A percentile compares a stretch with the other conserved stretches of the same genome.
phyloP scores from a whole-genome alignment of 2,329 filamentous ascomycete species.

The Penicillium sp. region DNA sequence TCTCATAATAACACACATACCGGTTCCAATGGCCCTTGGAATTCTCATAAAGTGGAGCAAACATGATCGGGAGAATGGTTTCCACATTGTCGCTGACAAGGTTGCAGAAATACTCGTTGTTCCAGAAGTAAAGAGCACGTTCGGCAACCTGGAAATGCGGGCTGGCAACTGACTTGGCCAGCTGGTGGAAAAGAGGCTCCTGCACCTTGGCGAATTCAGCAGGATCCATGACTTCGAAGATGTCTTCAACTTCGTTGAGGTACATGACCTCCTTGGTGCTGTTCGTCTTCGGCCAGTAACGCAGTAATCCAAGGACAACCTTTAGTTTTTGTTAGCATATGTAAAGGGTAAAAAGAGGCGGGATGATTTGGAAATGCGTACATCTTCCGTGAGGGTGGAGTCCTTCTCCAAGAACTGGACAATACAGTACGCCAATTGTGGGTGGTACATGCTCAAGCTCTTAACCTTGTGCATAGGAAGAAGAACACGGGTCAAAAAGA shows the following conservation, averaged over 20 bases:
- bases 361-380: conserved; percentile 42
- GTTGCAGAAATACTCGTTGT: conserved; percentile 99
- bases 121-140: conserved; percentile 98
- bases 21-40: conserved; percentile 99
- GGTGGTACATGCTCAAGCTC: conserved; percentile 99
- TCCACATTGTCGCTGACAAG: conserved; percentile 98
- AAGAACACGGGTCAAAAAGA: conserved; percentile 90
- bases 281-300: conserved; percentile 99
- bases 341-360: neutral
- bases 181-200: conserved; percentile 93
- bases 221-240: conserved; percentile 99
- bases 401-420: conserved; percentile 99
- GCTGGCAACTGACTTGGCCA: conserved; percentile 96
- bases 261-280: conserved; percentile 99
- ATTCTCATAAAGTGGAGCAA: conserved; percentile 96
- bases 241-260: conserved; percentile 97
- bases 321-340: conserved; percentile 36
- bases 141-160: conserved; percentile 99
- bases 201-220: conserved; percentile 98
- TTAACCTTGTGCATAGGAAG: conserved; percentile 97
- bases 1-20: conserved; percentile 52
- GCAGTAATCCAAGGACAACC: conserved; percentile 89
- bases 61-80: conserved; percentile 98
- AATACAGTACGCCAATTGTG: conserved; percentile 96
- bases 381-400: conserved; percentile 93